phyloP scores from a whole-genome alignment of 208 protist genomes.

The Leptomonas pyrrhocoris region DNA sequence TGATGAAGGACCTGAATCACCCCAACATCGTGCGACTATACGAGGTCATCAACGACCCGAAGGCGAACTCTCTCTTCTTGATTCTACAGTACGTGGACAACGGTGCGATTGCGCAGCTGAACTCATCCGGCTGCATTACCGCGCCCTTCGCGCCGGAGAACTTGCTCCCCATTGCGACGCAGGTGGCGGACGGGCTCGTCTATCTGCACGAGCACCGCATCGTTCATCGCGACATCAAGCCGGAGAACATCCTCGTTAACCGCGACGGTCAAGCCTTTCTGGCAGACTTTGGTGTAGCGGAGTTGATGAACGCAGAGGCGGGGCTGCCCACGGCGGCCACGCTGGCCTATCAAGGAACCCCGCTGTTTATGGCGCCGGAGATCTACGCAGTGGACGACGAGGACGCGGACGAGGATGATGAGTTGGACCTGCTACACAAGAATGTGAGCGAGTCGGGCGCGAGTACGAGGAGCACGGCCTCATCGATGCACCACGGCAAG shows the following conservation, averaged over 20 bases:
- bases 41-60: slow-evolving; percentile 96
- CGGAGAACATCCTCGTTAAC: slow-evolving; percentile 83
- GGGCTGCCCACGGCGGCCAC: slow-evolving; percentile 46
- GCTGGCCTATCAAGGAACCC: slow-evolving; percentile 73
- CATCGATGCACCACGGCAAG: no score
- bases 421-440: neutral
- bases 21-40: slow-evolving; percentile 94
- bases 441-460: neutral
- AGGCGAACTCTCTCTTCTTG: slow-evolving; percentile 86
- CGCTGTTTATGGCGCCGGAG: slow-evolving; percentile 84
- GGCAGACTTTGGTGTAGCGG: slow-evolving; percentile 87
- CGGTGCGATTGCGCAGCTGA: slow-evolving; percentile 56
- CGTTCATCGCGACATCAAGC: slow-evolving; percentile 91
- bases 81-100: slow-evolving; percentile 93
- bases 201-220: slow-evolving; percentile 75
- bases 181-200: slow-evolving; percentile 68
- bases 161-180: slow-evolving; percentile 47
- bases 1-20: slow-evolving; percentile 96
- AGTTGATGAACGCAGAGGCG: slow-evolving; percentile 55
- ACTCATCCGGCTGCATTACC: slow-evolving; percentile 35
- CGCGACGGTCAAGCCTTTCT: slow-evolving; percentile 60
- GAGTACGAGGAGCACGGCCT: no score
- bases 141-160: slow-evolving; percentile 42
- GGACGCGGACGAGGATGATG: slow-evolving; percentile 9
- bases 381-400: slow-evolving; percentile 38